Conservation (phyloP, 768 basidiomycete genomes). For the Mycena capillaripes region DNA sequence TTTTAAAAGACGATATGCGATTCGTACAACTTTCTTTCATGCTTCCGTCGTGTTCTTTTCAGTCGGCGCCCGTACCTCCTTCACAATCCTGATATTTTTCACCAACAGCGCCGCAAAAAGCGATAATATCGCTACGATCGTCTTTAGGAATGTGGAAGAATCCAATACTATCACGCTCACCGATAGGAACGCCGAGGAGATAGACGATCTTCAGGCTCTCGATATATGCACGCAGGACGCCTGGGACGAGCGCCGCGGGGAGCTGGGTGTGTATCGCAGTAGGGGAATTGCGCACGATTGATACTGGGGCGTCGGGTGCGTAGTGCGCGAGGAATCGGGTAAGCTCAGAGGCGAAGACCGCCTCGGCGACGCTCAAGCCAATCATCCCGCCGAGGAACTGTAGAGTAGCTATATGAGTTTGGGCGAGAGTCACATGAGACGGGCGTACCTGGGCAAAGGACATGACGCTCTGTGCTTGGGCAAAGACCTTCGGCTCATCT, state of each 20-base stretch:
- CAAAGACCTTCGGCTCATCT: constrained; percentile 21
- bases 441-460: constrained; percentile 27
- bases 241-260: constrained; percentile 27
- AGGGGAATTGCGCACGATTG: constrained; percentile 27
- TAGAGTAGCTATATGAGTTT: too few relatives aligned
- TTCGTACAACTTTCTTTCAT: too few relatives aligned
- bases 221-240: constrained; percentile 26
- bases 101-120: not conserved
- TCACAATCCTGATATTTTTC: constrained; percentile 13
- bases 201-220: constrained; percentile 18
- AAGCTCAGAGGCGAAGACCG: constrained; percentile 30
- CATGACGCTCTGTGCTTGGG: constrained; percentile 32
- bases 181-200: constrained; percentile 1
- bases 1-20: too few relatives aligned
- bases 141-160: too few relatives aligned
- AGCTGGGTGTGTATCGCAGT: constrained; percentile 33
- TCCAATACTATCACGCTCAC: too few relatives aligned
- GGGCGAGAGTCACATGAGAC: not conserved
- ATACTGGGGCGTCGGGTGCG: constrained; percentile 32
- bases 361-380: constrained; percentile 28
- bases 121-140: not conserved
- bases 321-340: constrained; percentile 25
- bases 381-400: constrained; percentile 36
- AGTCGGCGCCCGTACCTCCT: not conserved
- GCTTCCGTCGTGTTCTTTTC: too few relatives aligned